A percentile compares a stretch with the other conserved stretches of the same genome.
phyloP scores from a whole-genome alignment of 2,329 filamentous ascomycete species.

The Anisogramma anomala region DNA sequence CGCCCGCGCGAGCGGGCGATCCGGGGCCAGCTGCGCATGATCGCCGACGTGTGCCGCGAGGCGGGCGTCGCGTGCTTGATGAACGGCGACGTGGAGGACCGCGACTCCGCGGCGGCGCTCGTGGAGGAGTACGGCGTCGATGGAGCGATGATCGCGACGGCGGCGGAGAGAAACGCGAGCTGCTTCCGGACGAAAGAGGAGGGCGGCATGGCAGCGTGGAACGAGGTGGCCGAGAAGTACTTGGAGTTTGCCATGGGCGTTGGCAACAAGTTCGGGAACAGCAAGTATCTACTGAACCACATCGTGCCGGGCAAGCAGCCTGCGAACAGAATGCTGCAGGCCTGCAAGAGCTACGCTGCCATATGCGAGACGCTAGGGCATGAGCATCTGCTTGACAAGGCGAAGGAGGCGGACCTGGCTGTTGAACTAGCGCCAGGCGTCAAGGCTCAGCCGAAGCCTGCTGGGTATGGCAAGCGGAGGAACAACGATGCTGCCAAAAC shows the following conservation, averaged over 20 bases:
- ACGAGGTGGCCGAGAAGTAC: conserved; percentile 66
- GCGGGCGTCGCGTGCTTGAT: conserved; percentile 85
- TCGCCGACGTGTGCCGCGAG: conserved; percentile 67
- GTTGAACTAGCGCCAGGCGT: conserved; percentile 47
- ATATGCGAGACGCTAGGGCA: conserved; percentile 55
- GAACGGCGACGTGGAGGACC: conserved; percentile 79
- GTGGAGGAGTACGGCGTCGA: conserved; percentile 75
- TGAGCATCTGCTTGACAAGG: conserved; percentile 50
- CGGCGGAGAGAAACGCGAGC: conserved; percentile 82
- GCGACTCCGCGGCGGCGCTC: conserved; percentile 60
- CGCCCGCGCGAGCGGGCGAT: conserved; percentile 80
- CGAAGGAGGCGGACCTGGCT: conserved; percentile 52
- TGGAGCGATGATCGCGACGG: conserved; percentile 92
- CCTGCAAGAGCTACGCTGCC: conserved; percentile 59
- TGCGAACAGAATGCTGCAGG: conserved; percentile 49
- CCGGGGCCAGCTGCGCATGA: conserved; percentile 73
- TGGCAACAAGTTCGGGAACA: conserved; percentile 83
- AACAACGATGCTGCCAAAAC: background rate
- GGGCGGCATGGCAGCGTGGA: conserved; percentile 64
- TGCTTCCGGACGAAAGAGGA: conserved; percentile 63
- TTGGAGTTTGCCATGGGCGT: conserved; percentile 60
- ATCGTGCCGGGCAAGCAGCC: conserved; percentile 71
- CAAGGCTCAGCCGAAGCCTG: conserved; percentile 16
- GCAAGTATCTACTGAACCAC: conserved; percentile 79
- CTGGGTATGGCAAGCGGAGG: conserved; percentile 1